Evolutionary conservation across 148 eudicot species (phyloP), one percentile per base, ranked within the genome.

Genomic region (Agrostemma githago): DNA sequence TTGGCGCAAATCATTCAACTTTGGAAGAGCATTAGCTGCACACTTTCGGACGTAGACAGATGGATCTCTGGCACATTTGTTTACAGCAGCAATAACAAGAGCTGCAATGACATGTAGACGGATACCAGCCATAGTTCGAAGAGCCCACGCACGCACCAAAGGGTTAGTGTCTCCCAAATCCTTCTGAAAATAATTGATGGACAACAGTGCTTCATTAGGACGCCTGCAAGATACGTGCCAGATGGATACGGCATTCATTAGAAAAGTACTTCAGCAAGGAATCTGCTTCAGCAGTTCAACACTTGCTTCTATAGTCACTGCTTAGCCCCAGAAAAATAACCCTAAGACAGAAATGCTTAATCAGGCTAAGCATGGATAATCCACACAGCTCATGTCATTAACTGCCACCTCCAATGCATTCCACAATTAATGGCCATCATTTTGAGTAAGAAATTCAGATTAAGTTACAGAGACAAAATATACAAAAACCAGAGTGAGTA

Each of bases 81-180:
- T 83, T 70, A 89, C 93, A 71, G 99, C 97, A 77, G 86, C 86
- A 76, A 96, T 66, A 79, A 96, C 97, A 68, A 96, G 82, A 70
- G 92, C 94, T 44, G 95, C 85, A 59, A 90, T 87, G 38, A 82
- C 96, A 88, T 96, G 97, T 70, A 96, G 83, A 67, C 99, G 96
- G 60, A 96, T 96, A 70, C 99, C 99, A 14, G 99, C 97, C 99
- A 96, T 96, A 39, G 99, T 87, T 74, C 99, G 99, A 38, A 96
- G 97, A 76, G 99, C 99, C 97, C 97, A 92, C 43, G 99, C 99
- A 74, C 99, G 85, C 73, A 96, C 99, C 84, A 96, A 85, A 78
- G 99, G 96, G 71, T 92, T 96, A 48, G 92, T 88, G 83, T 96
- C 99, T 62, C 88, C 96, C 74, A 96, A 85, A 79, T 96, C 99